These are phyloP conservation scores for Staphylotrichum longicolle DNA, from an alignment of 495 filamentous ascomycete species.

Conservation along the genomic window DNA sequence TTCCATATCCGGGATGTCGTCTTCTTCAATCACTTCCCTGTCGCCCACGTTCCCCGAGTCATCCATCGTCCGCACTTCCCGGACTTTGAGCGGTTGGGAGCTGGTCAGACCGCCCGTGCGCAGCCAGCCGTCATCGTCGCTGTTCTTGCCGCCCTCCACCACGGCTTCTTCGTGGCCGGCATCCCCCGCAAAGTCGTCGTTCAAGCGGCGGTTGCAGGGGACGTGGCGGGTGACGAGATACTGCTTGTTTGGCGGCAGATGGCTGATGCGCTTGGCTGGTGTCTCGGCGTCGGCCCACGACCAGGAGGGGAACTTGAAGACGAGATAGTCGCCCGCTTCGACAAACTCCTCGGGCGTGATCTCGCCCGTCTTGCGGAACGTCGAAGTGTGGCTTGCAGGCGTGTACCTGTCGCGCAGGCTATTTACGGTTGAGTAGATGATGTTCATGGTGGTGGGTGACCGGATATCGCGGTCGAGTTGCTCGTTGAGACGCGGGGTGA, in stretches of 20 bases:
- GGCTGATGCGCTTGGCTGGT: constrained; percentile 68
- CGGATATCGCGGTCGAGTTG: neutral
- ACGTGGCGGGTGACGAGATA: constrained; percentile 93
- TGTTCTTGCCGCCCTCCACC: constrained; percentile 67
- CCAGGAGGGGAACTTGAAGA: constrained; percentile 99
- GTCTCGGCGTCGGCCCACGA: constrained; percentile 89
- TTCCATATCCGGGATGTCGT: constrained; percentile 97
- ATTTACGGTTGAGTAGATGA: constrained; percentile 77
- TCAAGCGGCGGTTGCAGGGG: constrained; percentile 84
- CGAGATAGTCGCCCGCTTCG: constrained; percentile 92
- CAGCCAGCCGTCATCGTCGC: constrained; percentile 87
- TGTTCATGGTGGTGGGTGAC: constrained; percentile 45
- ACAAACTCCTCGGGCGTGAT: constrained; percentile 98
- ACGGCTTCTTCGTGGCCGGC: constrained; percentile 80
- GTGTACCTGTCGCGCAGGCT: constrained; percentile 86
- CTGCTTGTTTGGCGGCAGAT: constrained; percentile 90
- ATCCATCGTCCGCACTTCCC: constrained; percentile 83
- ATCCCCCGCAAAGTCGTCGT: constrained; percentile 88
- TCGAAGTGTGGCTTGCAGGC: constrained; percentile 82
- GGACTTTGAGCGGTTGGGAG: constrained; percentile 66
- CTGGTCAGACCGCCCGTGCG: constrained; percentile 75
- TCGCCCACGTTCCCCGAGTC: constrained; percentile 76
- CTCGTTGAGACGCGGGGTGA: neutral
- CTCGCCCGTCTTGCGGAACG: constrained; percentile 88
- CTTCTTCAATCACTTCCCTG: constrained; percentile 66